These are phyloP conservation scores for Adansonia grandidieri DNA, from an alignment of 441 rosid species.

Conservation along the genomic window DNA sequence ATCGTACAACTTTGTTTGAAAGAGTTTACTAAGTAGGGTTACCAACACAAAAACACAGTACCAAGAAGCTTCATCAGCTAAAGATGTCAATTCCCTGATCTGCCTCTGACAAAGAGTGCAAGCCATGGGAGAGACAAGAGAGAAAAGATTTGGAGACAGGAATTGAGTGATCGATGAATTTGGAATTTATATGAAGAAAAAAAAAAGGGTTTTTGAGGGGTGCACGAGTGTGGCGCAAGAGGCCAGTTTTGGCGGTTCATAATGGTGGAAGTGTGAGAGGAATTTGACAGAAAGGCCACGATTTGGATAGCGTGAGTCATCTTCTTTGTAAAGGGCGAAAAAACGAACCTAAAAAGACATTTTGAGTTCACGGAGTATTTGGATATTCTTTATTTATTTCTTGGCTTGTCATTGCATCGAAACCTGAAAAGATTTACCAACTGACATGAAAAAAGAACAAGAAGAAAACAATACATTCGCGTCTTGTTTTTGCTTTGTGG, in stretches of 20 bases:
- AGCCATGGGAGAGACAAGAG: conserved; percentile 22
- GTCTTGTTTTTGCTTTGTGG: neutral
- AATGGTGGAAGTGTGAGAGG: neutral
- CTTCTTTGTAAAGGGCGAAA: conserved; percentile 21
- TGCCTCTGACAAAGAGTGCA: conserved; percentile 22
- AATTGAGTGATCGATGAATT: neutral
- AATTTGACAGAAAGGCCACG: conserved; percentile 30
- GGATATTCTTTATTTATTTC: neutral
- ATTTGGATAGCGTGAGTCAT: conserved; percentile 32
- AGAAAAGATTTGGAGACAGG: neutral
- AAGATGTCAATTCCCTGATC: neutral
- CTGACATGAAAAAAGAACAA: neutral
- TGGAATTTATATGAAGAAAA: neutral
- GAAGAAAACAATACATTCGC: neutral
- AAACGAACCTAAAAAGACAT: neutral
- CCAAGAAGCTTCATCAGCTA: conserved; percentile 46
- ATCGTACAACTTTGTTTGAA: conserved; percentile 11
- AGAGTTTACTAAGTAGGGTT: conserved; percentile 37
- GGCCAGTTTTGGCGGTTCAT: conserved; percentile 21
- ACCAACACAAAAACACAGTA: conserved; percentile 45
- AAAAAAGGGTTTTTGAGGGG: neutral
- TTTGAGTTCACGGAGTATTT: neutral
- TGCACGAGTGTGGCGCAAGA: conserved; percentile 33
- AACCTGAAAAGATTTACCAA: neutral
- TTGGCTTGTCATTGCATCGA: neutral